Evolutionary conservation across 768 basidiomycete species (phyloP).

Genomic region (Collybia nuda): DNA sequence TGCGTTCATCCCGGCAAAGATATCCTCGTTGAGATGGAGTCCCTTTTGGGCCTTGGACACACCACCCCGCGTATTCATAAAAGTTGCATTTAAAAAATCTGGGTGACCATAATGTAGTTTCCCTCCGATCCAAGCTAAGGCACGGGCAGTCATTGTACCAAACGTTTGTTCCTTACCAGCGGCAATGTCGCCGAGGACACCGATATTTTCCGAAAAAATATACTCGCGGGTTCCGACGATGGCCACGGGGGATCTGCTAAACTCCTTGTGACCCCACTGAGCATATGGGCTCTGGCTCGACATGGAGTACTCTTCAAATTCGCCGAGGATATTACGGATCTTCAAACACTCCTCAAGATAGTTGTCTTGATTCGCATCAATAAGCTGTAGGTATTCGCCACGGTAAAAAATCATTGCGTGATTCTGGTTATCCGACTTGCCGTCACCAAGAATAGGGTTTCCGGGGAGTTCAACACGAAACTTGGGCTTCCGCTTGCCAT

Average conservation of each 20-base stretch:
- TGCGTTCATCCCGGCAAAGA: constrained; percentile 99
- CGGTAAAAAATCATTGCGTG: constrained; percentile 99
- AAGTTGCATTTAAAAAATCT: constrained; percentile 96
- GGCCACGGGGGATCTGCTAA: constrained; percentile 86
- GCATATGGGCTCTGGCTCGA: constrained; percentile 95
- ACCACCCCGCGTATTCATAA: constrained; percentile 98
- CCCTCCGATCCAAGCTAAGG: constrained; percentile 95
- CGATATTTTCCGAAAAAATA: constrained; percentile 99
- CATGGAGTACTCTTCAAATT: constrained; percentile 92
- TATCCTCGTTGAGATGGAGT: constrained; percentile 98
- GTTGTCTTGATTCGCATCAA: constrained; percentile 99
- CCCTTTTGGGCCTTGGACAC: constrained; percentile 99
- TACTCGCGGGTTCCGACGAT: constrained; percentile 99
- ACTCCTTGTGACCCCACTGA: constrained; percentile 94
- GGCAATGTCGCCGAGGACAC: constrained; percentile 97
- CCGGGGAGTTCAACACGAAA: constrained; percentile 97
- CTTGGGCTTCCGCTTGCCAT: constrained; percentile 91
- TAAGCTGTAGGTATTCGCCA: constrained; percentile 97
- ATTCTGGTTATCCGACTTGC: constrained; percentile 99
- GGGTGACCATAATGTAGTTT: constrained; percentile 99
- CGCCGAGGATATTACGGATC: constrained; percentile 95
- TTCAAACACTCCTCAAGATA: constrained; percentile 99
- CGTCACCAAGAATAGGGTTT: constrained; percentile 98
- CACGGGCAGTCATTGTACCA: constrained; percentile 96
- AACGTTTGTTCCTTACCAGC: constrained; percentile 99